These are phyloP conservation scores for Colletotrichum tofieldiae DNA, from an alignment of 2,329 filamentous ascomycete species.

Conservation along the genomic window DNA sequence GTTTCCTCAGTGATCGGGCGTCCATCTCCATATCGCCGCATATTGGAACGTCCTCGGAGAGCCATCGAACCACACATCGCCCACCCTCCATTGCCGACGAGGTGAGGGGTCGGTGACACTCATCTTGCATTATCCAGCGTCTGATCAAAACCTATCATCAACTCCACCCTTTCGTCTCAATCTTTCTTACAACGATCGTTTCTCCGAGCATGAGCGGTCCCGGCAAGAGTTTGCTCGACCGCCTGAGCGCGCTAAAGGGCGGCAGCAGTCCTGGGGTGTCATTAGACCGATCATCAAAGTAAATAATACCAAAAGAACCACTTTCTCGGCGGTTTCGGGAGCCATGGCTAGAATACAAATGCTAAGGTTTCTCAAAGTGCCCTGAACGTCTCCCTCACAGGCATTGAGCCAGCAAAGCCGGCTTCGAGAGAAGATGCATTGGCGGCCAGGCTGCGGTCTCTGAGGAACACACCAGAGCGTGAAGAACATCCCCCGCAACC, in stretches of 20 bases:
- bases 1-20: constrained; percentile 2
- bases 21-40: not conserved
- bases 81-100: not conserved
- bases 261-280: constrained; percentile 49
- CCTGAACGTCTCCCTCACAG: constrained; percentile 51
- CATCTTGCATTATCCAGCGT: not conserved
- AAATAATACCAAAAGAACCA: constrained; percentile 46
- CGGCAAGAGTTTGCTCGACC: constrained; percentile 67
- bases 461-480: constrained; percentile 59
- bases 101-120: constrained; percentile 2
- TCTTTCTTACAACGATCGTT: not conserved
- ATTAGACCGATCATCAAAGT: constrained; percentile 57
- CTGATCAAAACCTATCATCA: constrained; percentile 1
- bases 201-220: constrained; percentile 20
- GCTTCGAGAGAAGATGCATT: constrained; percentile 67
- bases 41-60: not conserved
- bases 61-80: constrained; percentile 7
- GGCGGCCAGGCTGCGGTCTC: constrained; percentile 65
- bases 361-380: constrained; percentile 43
- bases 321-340: constrained; percentile 12
- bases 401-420: constrained; percentile 60
- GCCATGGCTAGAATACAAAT: constrained; percentile 2
- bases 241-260: constrained; percentile 68
- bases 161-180: not conserved
- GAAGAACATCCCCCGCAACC: constrained; percentile 37